These are phyloP conservation scores for Fusarium sp. DNA, from an alignment of 2,329 filamentous ascomycete genomes.

Conservation along the genomic window DNA sequence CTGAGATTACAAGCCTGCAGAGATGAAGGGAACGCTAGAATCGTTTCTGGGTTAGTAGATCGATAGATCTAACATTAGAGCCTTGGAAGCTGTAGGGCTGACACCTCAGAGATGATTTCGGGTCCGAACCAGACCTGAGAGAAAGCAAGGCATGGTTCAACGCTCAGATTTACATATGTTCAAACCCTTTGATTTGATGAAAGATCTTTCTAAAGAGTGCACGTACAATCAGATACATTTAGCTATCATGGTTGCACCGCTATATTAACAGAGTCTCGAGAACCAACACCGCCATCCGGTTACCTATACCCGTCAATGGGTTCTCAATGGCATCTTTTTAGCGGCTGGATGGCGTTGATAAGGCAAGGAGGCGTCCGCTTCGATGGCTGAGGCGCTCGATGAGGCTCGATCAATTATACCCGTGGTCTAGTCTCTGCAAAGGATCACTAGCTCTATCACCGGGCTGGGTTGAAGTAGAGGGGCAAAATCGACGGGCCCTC, in stretches of 20 bases:
- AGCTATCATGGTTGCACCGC: too few relatives aligned
- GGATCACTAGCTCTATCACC: slow-evolving; percentile 6
- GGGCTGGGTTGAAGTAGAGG: slow-evolving; percentile 21
- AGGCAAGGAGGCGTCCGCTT: slow-evolving; percentile 1
- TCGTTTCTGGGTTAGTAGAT: slow-evolving; percentile 6
- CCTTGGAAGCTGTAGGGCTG: slow-evolving; percentile 30
- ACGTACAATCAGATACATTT: background rate
- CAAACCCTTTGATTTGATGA: background rate
- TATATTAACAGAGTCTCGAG: background rate
- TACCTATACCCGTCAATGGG: background rate
- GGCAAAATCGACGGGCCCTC: slow-evolving; percentile 1
- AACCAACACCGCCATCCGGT: background rate
- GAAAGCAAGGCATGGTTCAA: background rate
- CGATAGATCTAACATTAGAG: background rate
- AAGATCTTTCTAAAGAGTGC: background rate
- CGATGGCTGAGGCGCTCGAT: background rate
- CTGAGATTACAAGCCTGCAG: background rate
- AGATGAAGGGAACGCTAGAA: slow-evolving; percentile 6
- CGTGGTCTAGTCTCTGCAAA: background rate
- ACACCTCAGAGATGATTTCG: slow-evolving; percentile 12
- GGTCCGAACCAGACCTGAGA: slow-evolving; percentile 6
- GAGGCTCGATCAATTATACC: slow-evolving; percentile 4
- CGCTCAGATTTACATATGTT: background rate
- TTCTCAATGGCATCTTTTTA: background rate
- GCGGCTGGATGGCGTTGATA: background rate